These are phyloP conservation scores for Ceriops zippeliana DNA, from an alignment of 345 rosid species.

Conservation along the genomic window DNA sequence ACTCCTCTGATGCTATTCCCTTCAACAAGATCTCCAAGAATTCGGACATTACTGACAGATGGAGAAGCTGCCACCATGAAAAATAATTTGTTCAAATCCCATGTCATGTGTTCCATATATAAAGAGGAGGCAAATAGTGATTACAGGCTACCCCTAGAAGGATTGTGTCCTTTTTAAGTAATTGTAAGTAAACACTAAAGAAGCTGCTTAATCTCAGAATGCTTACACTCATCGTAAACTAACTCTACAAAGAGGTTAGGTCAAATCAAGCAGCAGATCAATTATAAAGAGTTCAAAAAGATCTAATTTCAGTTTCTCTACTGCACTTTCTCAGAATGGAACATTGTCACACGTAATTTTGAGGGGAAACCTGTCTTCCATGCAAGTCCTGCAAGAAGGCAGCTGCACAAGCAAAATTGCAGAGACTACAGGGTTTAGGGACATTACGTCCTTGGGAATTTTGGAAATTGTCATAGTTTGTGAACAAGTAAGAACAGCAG, in stretches of 20 bases:
- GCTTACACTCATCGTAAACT: background rate
- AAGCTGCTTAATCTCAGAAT: background rate
- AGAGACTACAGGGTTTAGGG: too few species aligned
- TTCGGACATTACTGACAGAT: conserved; percentile 65
- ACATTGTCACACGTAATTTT: too few species aligned
- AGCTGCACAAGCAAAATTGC: too few species aligned
- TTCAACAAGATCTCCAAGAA: conserved; percentile 82
- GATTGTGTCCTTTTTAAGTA: background rate
- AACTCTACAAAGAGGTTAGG: background rate
- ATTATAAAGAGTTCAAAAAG: too few species aligned
- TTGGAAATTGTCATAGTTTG: too few species aligned
- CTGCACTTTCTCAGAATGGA: too few species aligned
- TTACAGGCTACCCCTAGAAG: background rate
- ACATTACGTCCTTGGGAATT: too few species aligned
- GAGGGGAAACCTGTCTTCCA: too few species aligned
- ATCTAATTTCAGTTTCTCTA: too few species aligned
- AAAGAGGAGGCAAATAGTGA: background rate
- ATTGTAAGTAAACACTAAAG: background rate
- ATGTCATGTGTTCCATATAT: background rate
- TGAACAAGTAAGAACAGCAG: too few species aligned
- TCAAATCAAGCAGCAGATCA: too few species aligned
- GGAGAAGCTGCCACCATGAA: conserved; percentile 75
- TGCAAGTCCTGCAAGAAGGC: too few species aligned
- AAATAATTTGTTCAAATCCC: conserved; percentile 17
- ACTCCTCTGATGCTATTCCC: conserved; percentile 67